Evolutionary conservation across 2,329 filamentous ascomycete genomes (phyloP).

Genomic region (Cladosporium sp.): DNA sequence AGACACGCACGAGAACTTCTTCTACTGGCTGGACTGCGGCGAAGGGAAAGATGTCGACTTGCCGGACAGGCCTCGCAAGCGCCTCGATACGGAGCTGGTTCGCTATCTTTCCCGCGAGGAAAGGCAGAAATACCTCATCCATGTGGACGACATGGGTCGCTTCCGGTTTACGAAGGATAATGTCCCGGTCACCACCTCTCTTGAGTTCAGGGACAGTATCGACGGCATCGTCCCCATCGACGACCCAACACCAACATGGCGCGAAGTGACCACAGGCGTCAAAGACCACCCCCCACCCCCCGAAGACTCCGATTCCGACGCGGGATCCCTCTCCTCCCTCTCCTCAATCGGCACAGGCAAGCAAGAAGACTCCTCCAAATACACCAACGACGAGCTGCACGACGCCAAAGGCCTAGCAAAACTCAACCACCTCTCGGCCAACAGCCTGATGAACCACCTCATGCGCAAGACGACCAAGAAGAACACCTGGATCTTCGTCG

Average conservation of each 20-base stretch:
- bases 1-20: constrained; percentile 80
- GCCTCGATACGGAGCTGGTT: constrained; percentile 72
- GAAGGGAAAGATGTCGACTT: constrained; percentile 67
- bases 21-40: constrained; percentile 87
- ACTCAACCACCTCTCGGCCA: constrained; percentile 62
- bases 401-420: constrained; percentile 57
- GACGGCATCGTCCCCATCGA: constrained; percentile 51
- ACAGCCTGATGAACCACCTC: constrained; percentile 72
- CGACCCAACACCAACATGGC: constrained; percentile 41
- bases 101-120: constrained; percentile 81
- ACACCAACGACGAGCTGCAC: constrained; percentile 60
- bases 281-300: constrained; percentile 20
- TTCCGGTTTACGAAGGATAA: constrained; percentile 87
- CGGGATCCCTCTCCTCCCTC: constrained; percentile 26
- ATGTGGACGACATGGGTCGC: constrained; percentile 66
- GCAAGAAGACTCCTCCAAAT: constrained; percentile 58
- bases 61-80: constrained; percentile 65
- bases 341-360: constrained; percentile 45
- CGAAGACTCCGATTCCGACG: constrained; percentile 22
- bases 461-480: constrained; percentile 74
- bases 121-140: constrained; percentile 72
- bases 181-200: constrained; percentile 68
- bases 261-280: constrained; percentile 32
- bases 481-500: constrained; percentile 91
- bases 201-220: constrained; percentile 72